Percentiles rank a stretch among this genome's conserved stretches.
Evolutionary conservation across 208 protist species (phyloP).

Genomic region (Tritrichomonas foetus): DNA sequence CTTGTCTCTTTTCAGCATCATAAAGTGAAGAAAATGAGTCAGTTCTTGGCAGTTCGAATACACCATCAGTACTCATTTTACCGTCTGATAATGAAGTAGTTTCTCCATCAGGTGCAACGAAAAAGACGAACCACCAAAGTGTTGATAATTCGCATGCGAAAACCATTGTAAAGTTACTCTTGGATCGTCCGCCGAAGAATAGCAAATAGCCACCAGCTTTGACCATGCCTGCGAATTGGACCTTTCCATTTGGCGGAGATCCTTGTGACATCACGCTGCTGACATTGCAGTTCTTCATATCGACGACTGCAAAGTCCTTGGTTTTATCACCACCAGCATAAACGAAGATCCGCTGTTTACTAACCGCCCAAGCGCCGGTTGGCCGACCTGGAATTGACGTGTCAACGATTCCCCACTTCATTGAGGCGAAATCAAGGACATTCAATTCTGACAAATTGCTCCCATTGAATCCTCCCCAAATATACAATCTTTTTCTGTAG

Average conservation of each 20-base stretch:
- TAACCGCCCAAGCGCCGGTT: neutral
- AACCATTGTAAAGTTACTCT: neutral
- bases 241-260: neutral
- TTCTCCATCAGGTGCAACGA: neutral
- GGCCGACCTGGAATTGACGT: neutral
- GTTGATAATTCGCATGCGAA: neutral
- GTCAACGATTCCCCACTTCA: neutral
- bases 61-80: neutral
- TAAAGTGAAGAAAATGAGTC: neutral
- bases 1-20: neutral
- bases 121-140: neutral
- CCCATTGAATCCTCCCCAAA: neutral
- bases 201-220: neutral
- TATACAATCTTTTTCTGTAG: neutral
- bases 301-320: neutral
- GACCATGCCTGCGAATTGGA: neutral
- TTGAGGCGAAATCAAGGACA: neutral
- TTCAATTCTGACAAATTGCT: neutral
- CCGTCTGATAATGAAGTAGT: neutral
- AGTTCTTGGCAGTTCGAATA: neutral
- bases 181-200: neutral
- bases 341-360: neutral
- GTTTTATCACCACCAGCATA: neutral
- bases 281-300: neutral
- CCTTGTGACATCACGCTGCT: too few species aligned